Conservation (phyloP, 495 filamentous ascomycete genomes). For the Zalerion maritima region DNA sequence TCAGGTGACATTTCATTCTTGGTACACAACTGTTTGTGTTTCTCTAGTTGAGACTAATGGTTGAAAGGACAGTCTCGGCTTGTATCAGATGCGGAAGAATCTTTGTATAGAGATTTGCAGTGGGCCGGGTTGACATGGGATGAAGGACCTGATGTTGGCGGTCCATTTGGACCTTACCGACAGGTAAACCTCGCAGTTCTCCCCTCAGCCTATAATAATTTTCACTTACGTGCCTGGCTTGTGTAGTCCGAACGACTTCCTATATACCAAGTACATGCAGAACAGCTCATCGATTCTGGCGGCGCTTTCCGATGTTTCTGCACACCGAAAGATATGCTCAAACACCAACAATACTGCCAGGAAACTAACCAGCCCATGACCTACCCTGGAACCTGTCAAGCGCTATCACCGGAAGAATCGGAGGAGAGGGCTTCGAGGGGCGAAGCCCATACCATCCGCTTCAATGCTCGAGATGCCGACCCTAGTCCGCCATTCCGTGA, state of each 20-base stretch:
- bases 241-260: slow-evolving; percentile 61
- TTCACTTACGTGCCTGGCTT: background rate
- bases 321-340: slow-evolving; percentile 50
- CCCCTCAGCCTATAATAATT: background rate
- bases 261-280: slow-evolving; percentile 58
- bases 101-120: slow-evolving; percentile 59
- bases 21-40: slow-evolving; percentile 6
- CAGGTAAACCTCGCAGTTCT: slow-evolving; percentile 41
- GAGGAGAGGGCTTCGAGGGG: slow-evolving; percentile 48
- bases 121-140: slow-evolving; percentile 93
- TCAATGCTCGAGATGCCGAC: slow-evolving; percentile 45
- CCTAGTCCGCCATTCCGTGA: slow-evolving; percentile 50
- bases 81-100: slow-evolving; percentile 60
- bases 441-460: slow-evolving; percentile 63
- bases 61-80: slow-evolving; percentile 43
- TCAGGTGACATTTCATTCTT: slow-evolving; percentile 40
- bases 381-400: slow-evolving; percentile 66
- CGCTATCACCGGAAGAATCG: slow-evolving; percentile 50
- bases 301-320: slow-evolving; percentile 93
- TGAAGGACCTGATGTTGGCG: slow-evolving; percentile 76
- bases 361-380: slow-evolving; percentile 45
- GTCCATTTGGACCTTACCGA: slow-evolving; percentile 72
- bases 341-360: slow-evolving; percentile 44
- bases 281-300: slow-evolving; percentile 51
- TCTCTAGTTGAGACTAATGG: slow-evolving; percentile 8